These are phyloP conservation scores for Phaffomyces thermotolerans DNA, from an alignment of 805 yeast species.

Conservation along the genomic window DNA sequence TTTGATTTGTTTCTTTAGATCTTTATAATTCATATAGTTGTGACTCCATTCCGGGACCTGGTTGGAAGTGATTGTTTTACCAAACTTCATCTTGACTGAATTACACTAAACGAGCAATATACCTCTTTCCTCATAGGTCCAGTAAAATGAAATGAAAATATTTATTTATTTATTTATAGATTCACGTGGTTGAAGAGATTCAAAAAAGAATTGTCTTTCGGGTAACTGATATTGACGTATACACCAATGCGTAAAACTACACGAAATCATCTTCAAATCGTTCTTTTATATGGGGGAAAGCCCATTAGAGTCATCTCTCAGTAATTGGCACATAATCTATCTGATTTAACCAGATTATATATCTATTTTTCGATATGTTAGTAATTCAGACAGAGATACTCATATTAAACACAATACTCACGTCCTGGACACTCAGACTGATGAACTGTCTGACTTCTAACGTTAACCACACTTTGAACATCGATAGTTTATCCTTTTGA, in stretches of 20 bases:
- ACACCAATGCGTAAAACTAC: too few species aligned
- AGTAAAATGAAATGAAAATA: too few species aligned
- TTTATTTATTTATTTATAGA: too few species aligned
- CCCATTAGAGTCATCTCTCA: slow-evolving; percentile 16
- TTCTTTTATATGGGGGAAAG: not conserved
- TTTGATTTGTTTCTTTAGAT: slow-evolving; percentile 73
- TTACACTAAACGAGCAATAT: too few species aligned
- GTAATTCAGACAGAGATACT: not conserved
- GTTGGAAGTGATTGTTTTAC: slow-evolving; percentile 49
- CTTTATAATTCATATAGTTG: slow-evolving; percentile 79
- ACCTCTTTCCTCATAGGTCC: not conserved
- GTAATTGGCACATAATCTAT: slow-evolving; percentile 59
- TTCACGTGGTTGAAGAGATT: too few species aligned
- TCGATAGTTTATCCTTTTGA: slow-evolving; percentile 57
- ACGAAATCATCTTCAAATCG: not conserved
- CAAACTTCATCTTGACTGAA: slow-evolving; percentile 18
- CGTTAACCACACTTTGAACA: slow-evolving; percentile 89
- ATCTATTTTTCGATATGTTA: slow-evolving; percentile 25
- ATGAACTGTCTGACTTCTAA: slow-evolving; percentile 84
- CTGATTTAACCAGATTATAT: slow-evolving; percentile 51
- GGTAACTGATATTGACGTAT: too few species aligned
- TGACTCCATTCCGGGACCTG: slow-evolving; percentile 90
- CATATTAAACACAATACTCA: slow-evolving; percentile 28
- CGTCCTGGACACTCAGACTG: slow-evolving; percentile 75
- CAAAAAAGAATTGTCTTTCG: too few species aligned